Conservation (phyloP, 2,329 filamentous ascomycete species). For the Dothideomycetes sp. region DNA sequence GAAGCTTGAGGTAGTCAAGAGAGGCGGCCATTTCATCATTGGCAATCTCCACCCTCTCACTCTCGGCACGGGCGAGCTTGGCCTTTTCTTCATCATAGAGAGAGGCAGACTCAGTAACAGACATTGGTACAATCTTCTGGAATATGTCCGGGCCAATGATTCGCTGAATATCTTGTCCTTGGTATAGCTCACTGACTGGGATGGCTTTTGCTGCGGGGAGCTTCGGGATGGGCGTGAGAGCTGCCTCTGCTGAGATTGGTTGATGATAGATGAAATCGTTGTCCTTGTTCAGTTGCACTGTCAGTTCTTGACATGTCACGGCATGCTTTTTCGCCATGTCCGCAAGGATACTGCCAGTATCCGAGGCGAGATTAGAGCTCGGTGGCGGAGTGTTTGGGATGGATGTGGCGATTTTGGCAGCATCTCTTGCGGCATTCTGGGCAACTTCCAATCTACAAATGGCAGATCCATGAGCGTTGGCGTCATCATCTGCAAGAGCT, state of each 20-base stretch:
- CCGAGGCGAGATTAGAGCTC: constrained; percentile 71
- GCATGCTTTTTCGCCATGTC: constrained; percentile 78
- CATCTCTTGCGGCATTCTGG: constrained; percentile 67
- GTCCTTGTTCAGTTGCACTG: constrained; percentile 69
- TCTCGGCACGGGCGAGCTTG: constrained; percentile 85
- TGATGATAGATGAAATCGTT: constrained; percentile 99
- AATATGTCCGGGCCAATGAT: constrained; percentile 97
- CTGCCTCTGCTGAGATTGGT: constrained; percentile 74
- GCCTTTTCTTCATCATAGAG: constrained; percentile 98
- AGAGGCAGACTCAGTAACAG: constrained; percentile 92
- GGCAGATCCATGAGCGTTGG: constrained; percentile 73
- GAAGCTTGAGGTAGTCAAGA: constrained; percentile 83
- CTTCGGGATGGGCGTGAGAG: constrained; percentile 72
- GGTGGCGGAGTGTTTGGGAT: constrained; percentile 73
- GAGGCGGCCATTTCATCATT: constrained; percentile 95
- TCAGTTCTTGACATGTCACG: constrained; percentile 67
- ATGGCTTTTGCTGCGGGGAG: constrained; percentile 93
- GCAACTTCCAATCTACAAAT: constrained; percentile 75
- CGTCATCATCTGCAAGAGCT: constrained; percentile 80
- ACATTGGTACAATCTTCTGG: constrained; percentile 89
- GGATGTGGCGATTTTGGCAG: constrained; percentile 60
- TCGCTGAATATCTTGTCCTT: constrained; percentile 90
- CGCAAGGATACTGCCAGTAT: constrained; percentile 62
- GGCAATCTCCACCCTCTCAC: constrained; percentile 82
- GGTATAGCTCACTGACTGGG: constrained; percentile 90